Conservation (phyloP, 257 asterid genomes). For the Solanum bulbocastanum region DNA sequence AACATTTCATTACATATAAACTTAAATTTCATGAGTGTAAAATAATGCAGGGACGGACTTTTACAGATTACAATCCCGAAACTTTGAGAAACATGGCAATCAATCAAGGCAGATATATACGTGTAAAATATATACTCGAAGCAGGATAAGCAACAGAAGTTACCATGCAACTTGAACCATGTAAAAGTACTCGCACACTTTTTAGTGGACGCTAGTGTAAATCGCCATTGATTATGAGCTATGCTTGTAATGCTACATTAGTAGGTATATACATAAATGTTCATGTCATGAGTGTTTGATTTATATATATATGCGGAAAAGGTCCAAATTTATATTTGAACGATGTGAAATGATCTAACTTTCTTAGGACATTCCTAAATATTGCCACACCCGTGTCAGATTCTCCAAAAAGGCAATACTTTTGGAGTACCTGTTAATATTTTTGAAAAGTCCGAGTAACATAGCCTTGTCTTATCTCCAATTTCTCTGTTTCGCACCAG, state of each 20-base stretch:
- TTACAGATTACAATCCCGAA: conserved; percentile 51
- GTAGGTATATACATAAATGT: neutral
- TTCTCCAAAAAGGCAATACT: neutral
- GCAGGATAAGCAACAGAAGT: neutral
- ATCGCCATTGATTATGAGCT: neutral
- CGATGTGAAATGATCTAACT: neutral
- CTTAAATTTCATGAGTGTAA: neutral
- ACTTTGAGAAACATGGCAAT: conserved; percentile 37
- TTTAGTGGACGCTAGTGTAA: neutral
- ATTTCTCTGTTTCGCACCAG: neutral
- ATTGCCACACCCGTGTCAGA: neutral
- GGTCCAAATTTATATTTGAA: neutral
- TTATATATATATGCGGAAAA: neutral
- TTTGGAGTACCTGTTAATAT: neutral
- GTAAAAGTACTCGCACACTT: neutral
- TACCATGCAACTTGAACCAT: neutral
- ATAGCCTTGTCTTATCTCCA: neutral
- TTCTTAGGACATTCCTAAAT: too few species aligned
- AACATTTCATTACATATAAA: neutral
- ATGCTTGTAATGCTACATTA: neutral
- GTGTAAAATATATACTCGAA: neutral
- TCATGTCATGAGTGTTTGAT: neutral
- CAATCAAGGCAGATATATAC: conserved; percentile 34
- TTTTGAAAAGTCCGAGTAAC: neutral
- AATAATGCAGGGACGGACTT: conserved; percentile 58